Conservation (phyloP, 2,329 filamentous ascomycete species). For the Truncatella angustata region DNA sequence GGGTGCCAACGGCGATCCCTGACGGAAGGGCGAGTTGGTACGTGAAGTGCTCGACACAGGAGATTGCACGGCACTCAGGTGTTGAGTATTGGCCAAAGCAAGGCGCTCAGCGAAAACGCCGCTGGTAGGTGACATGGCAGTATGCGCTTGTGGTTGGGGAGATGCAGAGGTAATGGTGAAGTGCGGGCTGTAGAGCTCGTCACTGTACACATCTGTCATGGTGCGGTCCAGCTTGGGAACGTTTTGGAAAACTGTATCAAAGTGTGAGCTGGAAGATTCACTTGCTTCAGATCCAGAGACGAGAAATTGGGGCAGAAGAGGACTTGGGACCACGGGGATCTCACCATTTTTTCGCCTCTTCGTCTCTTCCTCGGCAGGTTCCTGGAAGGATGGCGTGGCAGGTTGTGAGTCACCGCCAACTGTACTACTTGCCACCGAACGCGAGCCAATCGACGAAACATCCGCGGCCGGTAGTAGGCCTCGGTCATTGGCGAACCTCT, state of each 20-base stretch:
- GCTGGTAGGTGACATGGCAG: constrained; percentile 50
- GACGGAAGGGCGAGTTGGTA: constrained; percentile 78
- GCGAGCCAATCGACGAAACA: constrained; percentile 32
- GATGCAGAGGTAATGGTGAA: constrained; percentile 58
- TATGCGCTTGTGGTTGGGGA: constrained; percentile 42
- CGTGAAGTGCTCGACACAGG: constrained; percentile 50
- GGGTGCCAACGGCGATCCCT: constrained; percentile 62
- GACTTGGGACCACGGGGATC: constrained; percentile 17
- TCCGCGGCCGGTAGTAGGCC: constrained; percentile 46
- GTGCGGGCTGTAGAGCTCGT: constrained; percentile 78
- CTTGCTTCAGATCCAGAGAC: constrained; percentile 33
- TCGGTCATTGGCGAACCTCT: constrained; percentile 37
- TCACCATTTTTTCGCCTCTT: constrained; percentile 56
- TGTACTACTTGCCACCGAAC: constrained; percentile 56
- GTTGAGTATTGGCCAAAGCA: constrained; percentile 74
- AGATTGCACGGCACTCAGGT: constrained; percentile 58
- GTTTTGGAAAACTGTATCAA: constrained; percentile 27
- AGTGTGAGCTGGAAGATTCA: constrained; percentile 29
- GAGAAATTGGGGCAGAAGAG: constrained; percentile 15
- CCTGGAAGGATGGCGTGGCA: constrained; percentile 51
- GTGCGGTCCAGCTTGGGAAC: constrained; percentile 75
- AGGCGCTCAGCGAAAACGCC: constrained; percentile 73
- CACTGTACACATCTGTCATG: constrained; percentile 80
- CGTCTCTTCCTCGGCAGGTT: constrained; percentile 41
- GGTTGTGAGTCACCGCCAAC: constrained; percentile 55